Evolutionary conservation across 2,329 filamentous ascomycete genomes (phyloP).

Genomic region (Aureobasidium sp.): DNA sequence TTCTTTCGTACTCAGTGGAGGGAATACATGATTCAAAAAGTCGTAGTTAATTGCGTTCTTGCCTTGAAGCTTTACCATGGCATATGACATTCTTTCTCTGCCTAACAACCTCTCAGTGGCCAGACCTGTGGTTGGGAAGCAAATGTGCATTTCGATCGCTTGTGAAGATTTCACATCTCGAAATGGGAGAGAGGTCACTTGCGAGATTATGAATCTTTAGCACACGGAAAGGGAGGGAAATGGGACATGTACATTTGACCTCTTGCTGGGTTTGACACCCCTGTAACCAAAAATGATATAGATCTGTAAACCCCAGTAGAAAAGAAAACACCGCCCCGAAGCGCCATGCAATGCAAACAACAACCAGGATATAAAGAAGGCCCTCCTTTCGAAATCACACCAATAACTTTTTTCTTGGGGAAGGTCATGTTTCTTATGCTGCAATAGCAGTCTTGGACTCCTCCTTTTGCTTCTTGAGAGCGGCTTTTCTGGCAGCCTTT

Average conservation of each 20-base stretch:
- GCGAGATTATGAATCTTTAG: too few relatives aligned
- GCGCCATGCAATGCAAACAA: conserved; percentile 10
- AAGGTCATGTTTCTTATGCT: not conserved
- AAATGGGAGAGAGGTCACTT: too few relatives aligned
- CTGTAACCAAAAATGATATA: not conserved
- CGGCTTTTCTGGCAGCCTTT: conserved; percentile 18
- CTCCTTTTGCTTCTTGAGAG: conserved; percentile 17
- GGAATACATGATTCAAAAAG: not conserved
- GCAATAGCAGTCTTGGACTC: conserved; percentile 16
- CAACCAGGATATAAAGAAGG: not conserved
- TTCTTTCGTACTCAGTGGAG: too few relatives aligned
- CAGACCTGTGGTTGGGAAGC: too few relatives aligned
- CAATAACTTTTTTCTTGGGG: not conserved
- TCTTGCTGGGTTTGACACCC: not conserved
- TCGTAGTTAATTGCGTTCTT: not conserved
- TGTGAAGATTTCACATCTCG: too few relatives aligned
- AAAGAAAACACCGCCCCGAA: not conserved
- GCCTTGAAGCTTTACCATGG: not conserved
- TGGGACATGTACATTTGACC: not conserved
- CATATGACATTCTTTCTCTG: not conserved
- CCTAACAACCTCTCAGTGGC: too few relatives aligned
- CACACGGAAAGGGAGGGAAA: not conserved
- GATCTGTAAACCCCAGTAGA: not conserved
- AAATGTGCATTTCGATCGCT: too few relatives aligned
- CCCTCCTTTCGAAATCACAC: not conserved